Evolutionary conservation across 2,329 filamentous ascomycete genomes (phyloP), one percentile per base, ranked within the genome.

Genomic region (Trichocomaceae sp.): DNA sequence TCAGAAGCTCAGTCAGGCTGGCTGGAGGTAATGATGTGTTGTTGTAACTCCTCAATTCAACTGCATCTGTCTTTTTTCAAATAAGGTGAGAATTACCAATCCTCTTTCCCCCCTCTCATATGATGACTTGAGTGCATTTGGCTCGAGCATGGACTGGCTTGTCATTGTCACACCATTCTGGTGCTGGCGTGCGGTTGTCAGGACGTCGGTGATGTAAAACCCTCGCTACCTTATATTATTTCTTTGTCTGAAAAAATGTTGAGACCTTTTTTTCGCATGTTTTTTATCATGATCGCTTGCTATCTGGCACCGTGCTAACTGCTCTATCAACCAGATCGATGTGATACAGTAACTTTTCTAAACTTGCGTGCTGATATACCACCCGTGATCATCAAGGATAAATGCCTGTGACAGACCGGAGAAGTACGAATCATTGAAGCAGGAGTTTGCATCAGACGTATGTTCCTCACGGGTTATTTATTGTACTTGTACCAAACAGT

Each of bases 111-210:
- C 55, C 57, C 72, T 63, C 59, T 71, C 19, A 19, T 37, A 90
- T 95, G 92, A 97, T 97, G 92, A 97, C 92, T 90, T 92, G 92
- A 97, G 92, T 91, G 92, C 92, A 97, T 97, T 97, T 97, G 92
- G 92, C 92, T 97, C 90, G 92, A 97, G 92, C 81, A 95, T 90
- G 83, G 84, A 78, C 75, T 77, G 79, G 77, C 75, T 22, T 45
- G 77, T 66, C 54, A 74, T 77, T 77, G 78, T 78, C 75, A 77
- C 75, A 79, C 86, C 87, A 84, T 96, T 86, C 82, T 92, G 89
- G 86, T 79, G 74, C 77, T 76, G 75, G 75, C 76, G 65, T 68
- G 69, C 29, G 62, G 71, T 76, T 73, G 72, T 77, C 77, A 77
- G 77, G 79, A 81, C 83, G 86, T 95, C 92, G 82, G 83, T 96